A percentile compares a stretch with the other conserved stretches of the same genome.
Conservation (phyloP, 768 basidiomycete genomes). For the Boletus rubroflammeus region DNA sequence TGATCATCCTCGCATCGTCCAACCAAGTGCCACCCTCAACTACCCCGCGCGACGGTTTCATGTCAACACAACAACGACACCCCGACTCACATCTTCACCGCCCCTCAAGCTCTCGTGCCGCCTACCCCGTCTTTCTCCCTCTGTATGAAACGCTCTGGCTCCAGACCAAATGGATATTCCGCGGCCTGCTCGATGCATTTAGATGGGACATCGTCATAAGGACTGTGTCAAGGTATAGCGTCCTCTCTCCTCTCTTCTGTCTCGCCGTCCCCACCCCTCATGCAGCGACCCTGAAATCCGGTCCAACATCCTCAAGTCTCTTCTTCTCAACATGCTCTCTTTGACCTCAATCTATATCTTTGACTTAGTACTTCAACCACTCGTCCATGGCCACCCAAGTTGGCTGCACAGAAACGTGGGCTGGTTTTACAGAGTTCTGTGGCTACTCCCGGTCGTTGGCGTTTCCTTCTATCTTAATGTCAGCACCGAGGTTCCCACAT, state of each 20-base stretch:
- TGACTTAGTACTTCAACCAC: slow-evolving; percentile 65
- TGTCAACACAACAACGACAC: slow-evolving; percentile 22
- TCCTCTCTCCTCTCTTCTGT: slow-evolving; percentile 5
- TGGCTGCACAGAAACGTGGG: slow-evolving; percentile 73
- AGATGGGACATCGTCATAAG: slow-evolving; percentile 65
- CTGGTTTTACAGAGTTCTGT: slow-evolving; percentile 73
- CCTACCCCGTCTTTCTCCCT: slow-evolving; percentile 70
- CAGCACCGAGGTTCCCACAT: slow-evolving; percentile 28
- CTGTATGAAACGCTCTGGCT: slow-evolving; percentile 55
- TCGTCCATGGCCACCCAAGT: slow-evolving; percentile 56
- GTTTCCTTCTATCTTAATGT: slow-evolving; percentile 82
- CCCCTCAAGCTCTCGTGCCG: slow-evolving; percentile 40
- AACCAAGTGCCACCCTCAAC: neutral
- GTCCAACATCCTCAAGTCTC: slow-evolving; percentile 68
- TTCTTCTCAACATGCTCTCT: slow-evolving; percentile 68
- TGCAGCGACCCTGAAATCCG: slow-evolving; percentile 74
- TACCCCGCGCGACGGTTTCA: slow-evolving; percentile 6
- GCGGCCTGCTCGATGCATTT: slow-evolving; percentile 67
- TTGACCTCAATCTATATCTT: slow-evolving; percentile 73
- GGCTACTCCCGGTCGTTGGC: slow-evolving; percentile 76
- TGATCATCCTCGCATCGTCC: slow-evolving; percentile 6
- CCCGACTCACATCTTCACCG: slow-evolving; percentile 2
- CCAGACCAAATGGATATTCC: slow-evolving; percentile 55
- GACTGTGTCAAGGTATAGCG: slow-evolving; percentile 54
- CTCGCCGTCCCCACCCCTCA: slow-evolving; percentile 10